Evolutionary conservation across 495 filamentous ascomycete species (phyloP).

Genomic region (Niebla homalea): DNA sequence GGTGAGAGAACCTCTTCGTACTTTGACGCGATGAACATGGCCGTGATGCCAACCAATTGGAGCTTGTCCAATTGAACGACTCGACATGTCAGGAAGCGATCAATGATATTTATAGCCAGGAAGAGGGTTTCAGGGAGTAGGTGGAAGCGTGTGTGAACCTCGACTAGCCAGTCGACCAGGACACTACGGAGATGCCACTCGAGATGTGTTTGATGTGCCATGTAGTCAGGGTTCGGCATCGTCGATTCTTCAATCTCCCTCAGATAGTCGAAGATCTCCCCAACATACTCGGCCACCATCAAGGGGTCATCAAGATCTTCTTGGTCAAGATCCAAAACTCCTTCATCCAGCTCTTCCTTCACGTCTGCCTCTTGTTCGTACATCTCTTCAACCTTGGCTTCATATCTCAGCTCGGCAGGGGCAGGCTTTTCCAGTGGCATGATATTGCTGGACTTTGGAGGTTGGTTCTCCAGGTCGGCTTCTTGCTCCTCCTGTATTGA

Average conservation of each 20-base stretch:
- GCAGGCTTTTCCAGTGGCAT: conserved; percentile 24
- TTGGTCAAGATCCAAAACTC: conserved; percentile 56
- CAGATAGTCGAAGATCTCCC: conserved; percentile 95
- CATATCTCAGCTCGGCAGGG: conserved; percentile 14
- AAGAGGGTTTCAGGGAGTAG: conserved; percentile 96
- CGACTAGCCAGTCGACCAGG: conserved; percentile 94
- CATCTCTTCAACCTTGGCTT: conserved; percentile 12
- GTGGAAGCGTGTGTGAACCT: conserved; percentile 94
- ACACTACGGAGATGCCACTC: conserved; percentile 99
- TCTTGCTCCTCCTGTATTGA: conserved; percentile 47
- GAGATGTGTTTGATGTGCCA: conserved; percentile 80
- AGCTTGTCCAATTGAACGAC: conserved; percentile 89
- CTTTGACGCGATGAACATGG: conserved; percentile 98
- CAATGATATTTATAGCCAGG: conserved; percentile 93
- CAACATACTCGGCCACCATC: conserved; percentile 96
- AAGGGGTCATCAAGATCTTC: conserved; percentile 87
- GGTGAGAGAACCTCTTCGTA: conserved; percentile 97
- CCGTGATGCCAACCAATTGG: conserved; percentile 91
- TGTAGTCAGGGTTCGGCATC: conserved; percentile 83
- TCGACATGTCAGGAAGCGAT: conserved; percentile 88
- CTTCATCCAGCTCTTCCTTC: conserved; percentile 31
- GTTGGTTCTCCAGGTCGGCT: conserved; percentile 39
- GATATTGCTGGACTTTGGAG: conserved; percentile 36
- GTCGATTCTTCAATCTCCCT: conserved; percentile 72
- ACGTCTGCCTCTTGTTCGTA: conserved; percentile 25